Evolutionary conservation across 2,329 filamentous ascomycete species (phyloP).

Genomic region (Seiridium unicorne): DNA sequence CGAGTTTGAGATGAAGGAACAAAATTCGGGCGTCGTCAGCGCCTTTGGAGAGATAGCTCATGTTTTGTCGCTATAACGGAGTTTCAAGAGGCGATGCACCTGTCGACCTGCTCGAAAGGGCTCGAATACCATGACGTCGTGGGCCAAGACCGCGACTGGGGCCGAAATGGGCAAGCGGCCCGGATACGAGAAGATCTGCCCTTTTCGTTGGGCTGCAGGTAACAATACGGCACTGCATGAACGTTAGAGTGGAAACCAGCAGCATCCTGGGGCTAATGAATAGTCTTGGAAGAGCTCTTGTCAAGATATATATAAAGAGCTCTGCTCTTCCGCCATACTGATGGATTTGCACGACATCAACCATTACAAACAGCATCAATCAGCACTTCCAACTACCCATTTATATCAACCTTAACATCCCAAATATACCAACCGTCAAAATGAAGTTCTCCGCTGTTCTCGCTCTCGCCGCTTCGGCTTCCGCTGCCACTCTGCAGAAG

Average conservation of each 20-base stretch:
- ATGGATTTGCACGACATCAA: background rate
- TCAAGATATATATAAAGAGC: background rate
- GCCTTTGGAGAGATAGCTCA: too few relatives aligned
- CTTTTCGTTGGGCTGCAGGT: background rate
- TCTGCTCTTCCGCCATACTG: background rate
- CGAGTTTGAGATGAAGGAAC: too few relatives aligned
- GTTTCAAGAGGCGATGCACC: too few relatives aligned
- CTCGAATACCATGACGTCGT: background rate
- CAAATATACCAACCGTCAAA: constrained; percentile 1
- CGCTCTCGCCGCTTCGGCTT: constrained; percentile 9
- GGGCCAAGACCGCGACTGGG: background rate
- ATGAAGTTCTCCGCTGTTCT: constrained; percentile 10
- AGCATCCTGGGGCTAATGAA: background rate
- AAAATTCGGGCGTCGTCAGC: too few relatives aligned
- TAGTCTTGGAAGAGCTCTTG: background rate
- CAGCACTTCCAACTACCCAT: background rate
- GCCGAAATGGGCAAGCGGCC: constrained; percentile 2
- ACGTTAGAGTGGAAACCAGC: background rate
- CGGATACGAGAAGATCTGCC: constrained; percentile 11
- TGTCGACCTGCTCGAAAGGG: background rate
- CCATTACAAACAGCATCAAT: background rate
- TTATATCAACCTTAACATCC: background rate
- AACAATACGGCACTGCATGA: background rate
- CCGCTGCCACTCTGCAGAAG: constrained; percentile 8
- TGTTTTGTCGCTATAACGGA: too few relatives aligned